phyloP scores from a whole-genome alignment of 78 protist genomes.

The Diacronema lutheri region DNA sequence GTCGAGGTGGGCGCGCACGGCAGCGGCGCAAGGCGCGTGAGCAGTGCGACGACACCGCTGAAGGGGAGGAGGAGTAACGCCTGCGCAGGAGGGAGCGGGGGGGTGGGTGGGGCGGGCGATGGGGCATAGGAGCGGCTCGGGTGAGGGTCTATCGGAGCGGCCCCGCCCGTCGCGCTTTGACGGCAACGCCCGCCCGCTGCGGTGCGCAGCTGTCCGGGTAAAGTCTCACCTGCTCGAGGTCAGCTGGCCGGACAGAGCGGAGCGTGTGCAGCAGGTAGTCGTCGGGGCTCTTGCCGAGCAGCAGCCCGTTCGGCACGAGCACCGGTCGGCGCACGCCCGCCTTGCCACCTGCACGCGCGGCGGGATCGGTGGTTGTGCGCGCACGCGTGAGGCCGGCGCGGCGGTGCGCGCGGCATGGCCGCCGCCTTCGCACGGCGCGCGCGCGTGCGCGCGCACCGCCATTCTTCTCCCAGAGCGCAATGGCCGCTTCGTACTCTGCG shows the following conservation, averaged over 20 bases:
- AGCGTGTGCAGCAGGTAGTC: constrained; percentile 25
- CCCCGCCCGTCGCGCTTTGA: no score
- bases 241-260: not conserved
- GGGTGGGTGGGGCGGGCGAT: not conserved
- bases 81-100: not conserved
- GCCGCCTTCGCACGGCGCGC: not conserved
- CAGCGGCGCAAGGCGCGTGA: not conserved
- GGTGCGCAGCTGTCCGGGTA: no score
- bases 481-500: constrained; percentile 21
- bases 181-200: no score
- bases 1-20: not conserved
- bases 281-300: not conserved
- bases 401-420: no score
- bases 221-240: constrained; percentile 51
- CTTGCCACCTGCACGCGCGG: constrained; percentile 31
- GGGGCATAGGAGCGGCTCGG: not conserved
- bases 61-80: constrained; percentile 12
- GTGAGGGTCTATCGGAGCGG: no score
- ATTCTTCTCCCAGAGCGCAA: constrained; percentile 27
- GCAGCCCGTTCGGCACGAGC: not conserved
- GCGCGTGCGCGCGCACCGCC: constrained; percentile 15
- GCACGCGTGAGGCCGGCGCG: no score
- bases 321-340: not conserved
- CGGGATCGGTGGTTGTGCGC: constrained; percentile 1
- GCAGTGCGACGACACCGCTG: not conserved